Evolutionary conservation across 129 eudicot genomes (phyloP), one percentile per base, ranked within the genome.

Genomic region (Pittosporum tobira): DNA sequence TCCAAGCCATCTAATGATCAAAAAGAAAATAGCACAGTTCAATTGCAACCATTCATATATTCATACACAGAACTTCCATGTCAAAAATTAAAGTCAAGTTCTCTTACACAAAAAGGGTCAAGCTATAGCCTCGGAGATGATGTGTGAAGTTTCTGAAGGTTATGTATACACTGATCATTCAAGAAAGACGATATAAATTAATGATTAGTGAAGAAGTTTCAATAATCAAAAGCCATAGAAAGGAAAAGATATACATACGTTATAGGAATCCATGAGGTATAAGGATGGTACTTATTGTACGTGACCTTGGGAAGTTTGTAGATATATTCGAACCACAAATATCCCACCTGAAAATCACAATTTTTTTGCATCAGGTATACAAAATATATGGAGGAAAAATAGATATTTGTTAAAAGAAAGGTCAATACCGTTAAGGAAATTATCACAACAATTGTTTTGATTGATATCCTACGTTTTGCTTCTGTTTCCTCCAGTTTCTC

Each of bases 201-300:
- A 50, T 22, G 1, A 52, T 15, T 25, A 69, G 6, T 5, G 8
- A 30, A 59, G 29, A 14, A 20, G 14, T 42, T 12, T 34, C 57
- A 54, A 23, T 46, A 45, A 50, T 46, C 25, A 53, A 21, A 16
- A 30, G 13, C 19, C 61, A 30, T 3, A 56, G 4, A 20, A 45
- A 22, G 54, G 37, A 16, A 65, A 15, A 27, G 24, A 48, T 18
- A 16, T 38, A 34, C 83, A 36, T 72, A 88, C 96, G 87, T 81
- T 57, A 88, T 88, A 11, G 96, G 96, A 56, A 88, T 88, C 96
- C 96, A 88, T n/a, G 96, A 88, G 59, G 96, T 88, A 67, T 88
- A 84, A 48, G 96, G 96, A 73, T 88, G 96, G 59, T 75, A 84
- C 67, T 88, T 81, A 59, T 88, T 84, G 81, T 88, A 88, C 28